Base-by-base conservation (phyloP, 129 eudicot species). In the Flaveria linearis region DNA sequence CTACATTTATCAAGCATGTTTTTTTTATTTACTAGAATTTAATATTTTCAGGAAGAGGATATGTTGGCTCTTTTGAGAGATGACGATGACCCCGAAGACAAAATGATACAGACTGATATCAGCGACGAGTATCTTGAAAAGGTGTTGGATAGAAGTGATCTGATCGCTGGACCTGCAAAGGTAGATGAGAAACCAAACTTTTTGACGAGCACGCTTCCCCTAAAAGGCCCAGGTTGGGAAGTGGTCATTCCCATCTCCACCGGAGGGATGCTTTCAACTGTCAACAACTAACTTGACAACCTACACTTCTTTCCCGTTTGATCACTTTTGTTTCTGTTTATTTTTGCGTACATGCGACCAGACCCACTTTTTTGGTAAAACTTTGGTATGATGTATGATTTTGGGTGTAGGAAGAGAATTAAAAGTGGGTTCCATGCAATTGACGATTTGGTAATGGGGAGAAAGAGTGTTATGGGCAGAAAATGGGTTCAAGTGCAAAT, bases 151-250 rank as follows among this genome's bases (percentile, higher is more conserved):
- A 83, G 99, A 25, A 89, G 90, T 74, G 99, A 95, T 77, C 83
- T 95, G 53, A 22, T 95, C 58, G 18, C 39, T 46, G 80, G 69
- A 20, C 78, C 85, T 36, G 57, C 78, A 58, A 76, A 68, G 14
- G 71, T 65, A 10, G 91, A 84, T 5, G 85, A 62, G 68, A 85
- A 73, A 51, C 70, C 75, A 5, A 77, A 69, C 20, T 73, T 69
- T 17, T 47, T 65, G 51, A 49, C 70, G 7, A 78, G 79, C 46
- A 72, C 51, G 9, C 69, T 87, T 80, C 99, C 99, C 12, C 91
- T 87, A 0, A 89, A 95, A 77, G 99, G 99, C 9, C 97, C 99
- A 47, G 99, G 99, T n/a, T 95, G 99, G 99, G 99, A 95, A 79
- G 99, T 91, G 68, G 92, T 95, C 20, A 56, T 95, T 6, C 99